Percentiles rank a stretch among this genome's conserved stretches.
Conservation (phyloP, 2,329 filamentous ascomycete genomes). For the Botryotinia calthae region DNA sequence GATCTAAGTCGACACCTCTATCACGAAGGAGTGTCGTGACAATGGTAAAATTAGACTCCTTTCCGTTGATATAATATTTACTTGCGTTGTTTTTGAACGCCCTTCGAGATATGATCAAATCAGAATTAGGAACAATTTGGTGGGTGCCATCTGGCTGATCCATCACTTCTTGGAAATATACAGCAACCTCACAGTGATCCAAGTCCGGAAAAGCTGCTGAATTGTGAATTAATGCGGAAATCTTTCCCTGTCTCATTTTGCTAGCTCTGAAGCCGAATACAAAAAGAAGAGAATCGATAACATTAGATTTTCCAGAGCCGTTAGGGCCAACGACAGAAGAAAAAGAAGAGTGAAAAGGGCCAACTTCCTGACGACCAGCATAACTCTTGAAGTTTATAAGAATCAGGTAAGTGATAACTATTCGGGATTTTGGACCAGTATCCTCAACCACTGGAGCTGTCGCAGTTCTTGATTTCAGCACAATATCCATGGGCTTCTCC, state of each 20-base stretch:
- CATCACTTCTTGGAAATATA: conserved; percentile 93
- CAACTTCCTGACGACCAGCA: conserved; percentile 89
- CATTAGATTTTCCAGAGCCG: conserved; percentile 97
- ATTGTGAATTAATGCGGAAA: conserved; percentile 96
- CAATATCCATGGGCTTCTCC: conserved; percentile 91
- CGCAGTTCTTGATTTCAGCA: conserved; percentile 77
- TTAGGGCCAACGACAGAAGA: conserved; percentile 98
- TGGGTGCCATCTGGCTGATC: conserved; percentile 75
- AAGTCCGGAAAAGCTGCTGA: conserved; percentile 83
- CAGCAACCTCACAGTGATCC: conserved; percentile 90
- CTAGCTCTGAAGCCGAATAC: conserved; percentile 99
- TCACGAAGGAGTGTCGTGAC: conserved; percentile 86
- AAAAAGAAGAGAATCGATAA: conserved; percentile 95
- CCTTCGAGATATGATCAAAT: conserved; percentile 82
- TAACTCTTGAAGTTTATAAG: conserved; percentile 99
- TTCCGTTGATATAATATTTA: conserved; percentile 95
- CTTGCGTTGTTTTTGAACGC: conserved; percentile 98
- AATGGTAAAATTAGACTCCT: conserved; percentile 84
- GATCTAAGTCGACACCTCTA: conserved; percentile 89
- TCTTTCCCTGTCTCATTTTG: conserved; percentile 99
- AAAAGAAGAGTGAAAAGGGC: conserved; percentile 94
- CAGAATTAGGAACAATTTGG: conserved; percentile 77
- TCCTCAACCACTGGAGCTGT: conserved; percentile 69
- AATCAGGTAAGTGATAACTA: conserved; percentile 88
- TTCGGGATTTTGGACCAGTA: conserved; percentile 74